Percentiles rank a stretch among this genome's conserved stretches.
These are phyloP conservation scores for Pestalotiopsis sp. DNA, from an alignment of 2,329 filamentous ascomycete genomes.

Conservation along the genomic window DNA sequence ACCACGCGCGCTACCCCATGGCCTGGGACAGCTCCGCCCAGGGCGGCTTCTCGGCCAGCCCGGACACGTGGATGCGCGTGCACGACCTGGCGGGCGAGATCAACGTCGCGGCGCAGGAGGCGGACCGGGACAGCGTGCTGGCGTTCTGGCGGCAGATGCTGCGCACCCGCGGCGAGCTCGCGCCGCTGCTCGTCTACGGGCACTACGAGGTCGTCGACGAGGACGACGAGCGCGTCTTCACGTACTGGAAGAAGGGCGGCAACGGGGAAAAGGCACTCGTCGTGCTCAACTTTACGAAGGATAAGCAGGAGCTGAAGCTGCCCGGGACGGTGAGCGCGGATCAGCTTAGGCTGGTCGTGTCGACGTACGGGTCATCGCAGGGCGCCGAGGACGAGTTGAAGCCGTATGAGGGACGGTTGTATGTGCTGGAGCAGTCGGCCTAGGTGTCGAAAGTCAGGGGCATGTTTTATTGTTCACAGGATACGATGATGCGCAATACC, in stretches of 20 bases:
- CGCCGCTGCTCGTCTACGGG: constrained; percentile 1
- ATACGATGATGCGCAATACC: neutral
- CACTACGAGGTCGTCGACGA: constrained; percentile 40
- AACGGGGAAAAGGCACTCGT: constrained; percentile 29
- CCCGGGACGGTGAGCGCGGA: neutral
- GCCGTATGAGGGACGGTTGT: neutral
- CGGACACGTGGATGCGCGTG: constrained; percentile 65
- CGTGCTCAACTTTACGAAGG: constrained; percentile 39
- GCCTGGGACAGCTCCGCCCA: constrained; percentile 66
- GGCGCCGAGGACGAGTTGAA: neutral
- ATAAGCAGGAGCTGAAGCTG: constrained; percentile 24
- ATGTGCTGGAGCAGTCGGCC: neutral
- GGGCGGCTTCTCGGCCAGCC: constrained; percentile 62
- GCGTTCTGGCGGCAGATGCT: constrained; percentile 64
- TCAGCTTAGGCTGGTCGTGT: neutral
- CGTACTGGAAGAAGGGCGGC: constrained; percentile 41
- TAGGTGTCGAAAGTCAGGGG: neutral
- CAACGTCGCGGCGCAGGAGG: constrained; percentile 61
- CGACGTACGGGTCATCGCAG: neutral
- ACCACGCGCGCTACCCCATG: constrained; percentile 73
- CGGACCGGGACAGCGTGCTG: constrained; percentile 53
- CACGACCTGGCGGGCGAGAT: constrained; percentile 63
- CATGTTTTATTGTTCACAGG: neutral
- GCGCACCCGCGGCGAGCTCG: constrained; percentile 58
- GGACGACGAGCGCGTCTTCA: constrained; percentile 45